Base-by-base conservation (phyloP, 495 filamentous ascomycete genomes). In the Pyrenopolyporus hunteri region DNA sequence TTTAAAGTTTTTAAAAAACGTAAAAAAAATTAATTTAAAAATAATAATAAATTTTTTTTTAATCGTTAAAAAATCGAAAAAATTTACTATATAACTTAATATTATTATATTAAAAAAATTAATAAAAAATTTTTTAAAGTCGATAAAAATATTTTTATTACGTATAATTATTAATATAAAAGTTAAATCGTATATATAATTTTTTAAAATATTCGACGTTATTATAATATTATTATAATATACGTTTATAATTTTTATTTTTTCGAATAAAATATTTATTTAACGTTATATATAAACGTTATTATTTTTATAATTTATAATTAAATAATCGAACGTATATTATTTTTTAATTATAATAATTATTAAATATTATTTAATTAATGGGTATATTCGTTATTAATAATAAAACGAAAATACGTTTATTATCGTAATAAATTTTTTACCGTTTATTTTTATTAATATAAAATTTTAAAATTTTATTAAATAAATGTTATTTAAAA, bases 101-200 rank as follows among this genome's bases (percentile, higher is more conserved):
- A 45, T 9, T 3, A 45, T 16, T 4, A 29, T 14, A 36, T 36
- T 49, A 23, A 37, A 16, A 16, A 49, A 49, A 23, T 14, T 49
- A 23, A 49, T 49, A 37, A 49, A 49, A 22, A 16, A 49, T 49
- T 49, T 49, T 1, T 10, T 25, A 7, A 37, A 10, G 2, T 26
- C 26, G 16, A 49, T 49, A 13, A 49, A 49, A 25, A 49, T 49
- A 49, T 49, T 49, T 37, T 49, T 49, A 13, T 13, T 25, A 7
- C 26, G 9, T 0, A 49, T 36, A 8, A 46, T 14, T n/a, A 7
- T 17, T 14, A 32, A 25, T 14, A 37, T 33, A 3, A 23, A 49
- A 13, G 25, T 49, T n/a, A 49, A 26, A 26, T 37, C 16, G 14
- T 49, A 20, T 7, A 49, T 36, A 46, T 46, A 32, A 10, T 31